Percentiles rank a stretch among this genome's conserved stretches.
Conservation (phyloP, 192 early-diverging fungal genomes). For the Gaertneriomyces sp. region DNA sequence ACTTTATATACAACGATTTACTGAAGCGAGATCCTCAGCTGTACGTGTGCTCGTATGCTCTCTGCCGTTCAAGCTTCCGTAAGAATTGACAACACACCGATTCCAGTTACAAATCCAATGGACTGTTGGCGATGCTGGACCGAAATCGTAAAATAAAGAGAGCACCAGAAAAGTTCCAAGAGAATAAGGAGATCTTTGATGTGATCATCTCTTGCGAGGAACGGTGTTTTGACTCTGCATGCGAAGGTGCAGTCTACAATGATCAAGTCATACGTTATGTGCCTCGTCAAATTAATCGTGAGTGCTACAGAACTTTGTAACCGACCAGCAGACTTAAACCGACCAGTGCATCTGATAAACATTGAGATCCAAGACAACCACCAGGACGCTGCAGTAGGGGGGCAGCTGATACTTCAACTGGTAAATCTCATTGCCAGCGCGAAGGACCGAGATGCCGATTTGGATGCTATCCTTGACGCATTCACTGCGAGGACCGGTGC, state of each 20-base stretch:
- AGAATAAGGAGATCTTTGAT: conserved; percentile 70
- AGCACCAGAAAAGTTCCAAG: conserved; percentile 87
- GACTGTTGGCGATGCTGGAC: conserved; percentile 85
- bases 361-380: conserved; percentile 96
- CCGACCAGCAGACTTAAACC: conserved; percentile 61
- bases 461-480: conserved; percentile 73
- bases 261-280: not conserved
- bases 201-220: conserved; percentile 97
- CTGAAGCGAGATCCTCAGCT: conserved; percentile 61
- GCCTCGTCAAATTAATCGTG: not conserved
- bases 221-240: conserved; percentile 86
- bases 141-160: conserved; percentile 89
- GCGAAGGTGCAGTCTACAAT: conserved; percentile 63
- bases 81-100: not conserved
- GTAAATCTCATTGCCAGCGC: conserved; percentile 58
- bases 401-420: conserved; percentile 76
- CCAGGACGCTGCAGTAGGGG: conserved; percentile 80
- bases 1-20: conserved; percentile 82
- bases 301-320: conserved; percentile 63
- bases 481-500: conserved; percentile 55
- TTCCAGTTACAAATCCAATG: conserved; percentile 77
- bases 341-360: conserved; percentile 86
- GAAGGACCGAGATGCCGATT: conserved; percentile 78
- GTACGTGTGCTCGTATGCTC: conserved; percentile 37
- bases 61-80: not conserved